Percentiles rank a stretch among this genome's conserved stretches.
These are phyloP conservation scores for Sonneratia caseolaris DNA, from an alignment of 345 rosid species.

Conservation along the genomic window DNA sequence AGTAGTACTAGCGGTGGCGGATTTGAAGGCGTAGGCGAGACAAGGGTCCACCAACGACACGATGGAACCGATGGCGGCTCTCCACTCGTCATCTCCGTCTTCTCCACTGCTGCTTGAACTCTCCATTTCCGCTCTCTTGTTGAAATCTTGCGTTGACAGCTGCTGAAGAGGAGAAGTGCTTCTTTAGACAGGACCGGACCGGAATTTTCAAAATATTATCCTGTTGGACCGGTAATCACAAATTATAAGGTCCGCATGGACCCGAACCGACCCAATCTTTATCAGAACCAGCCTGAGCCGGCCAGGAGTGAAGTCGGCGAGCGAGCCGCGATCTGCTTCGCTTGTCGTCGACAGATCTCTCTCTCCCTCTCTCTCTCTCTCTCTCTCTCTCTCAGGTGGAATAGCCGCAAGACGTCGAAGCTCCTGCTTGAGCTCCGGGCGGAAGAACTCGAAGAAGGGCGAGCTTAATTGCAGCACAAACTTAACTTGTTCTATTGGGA, in stretches of 20 bases:
- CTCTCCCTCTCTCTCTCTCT: not conserved
- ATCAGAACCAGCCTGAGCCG: not conserved
- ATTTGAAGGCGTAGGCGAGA: constrained; percentile 24
- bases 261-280: not conserved
- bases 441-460: not conserved
- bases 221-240: not conserved
- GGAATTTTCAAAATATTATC: not conserved
- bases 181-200: constrained; percentile 1
- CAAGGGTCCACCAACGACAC: constrained; percentile 37
- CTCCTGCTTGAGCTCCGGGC: not conserved
- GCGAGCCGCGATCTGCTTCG: not conserved
- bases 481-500: not conserved
- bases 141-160: not conserved
- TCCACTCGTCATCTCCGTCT: constrained; percentile 64
- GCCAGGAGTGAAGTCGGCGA: not conserved
- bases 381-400: not conserved
- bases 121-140: constrained; percentile 6
- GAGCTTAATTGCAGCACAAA: not conserved
- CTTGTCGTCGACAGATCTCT: not conserved
- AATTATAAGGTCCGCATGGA: not conserved
- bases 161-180: not conserved
- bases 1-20: constrained; percentile 21
- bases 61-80: constrained; percentile 62
- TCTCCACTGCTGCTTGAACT: constrained; percentile 46
- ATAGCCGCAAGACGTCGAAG: not conserved